These are phyloP conservation scores for Trichoderma simmonsii DNA, from an alignment of 2,329 filamentous ascomycete genomes.

Conservation along the genomic window DNA sequence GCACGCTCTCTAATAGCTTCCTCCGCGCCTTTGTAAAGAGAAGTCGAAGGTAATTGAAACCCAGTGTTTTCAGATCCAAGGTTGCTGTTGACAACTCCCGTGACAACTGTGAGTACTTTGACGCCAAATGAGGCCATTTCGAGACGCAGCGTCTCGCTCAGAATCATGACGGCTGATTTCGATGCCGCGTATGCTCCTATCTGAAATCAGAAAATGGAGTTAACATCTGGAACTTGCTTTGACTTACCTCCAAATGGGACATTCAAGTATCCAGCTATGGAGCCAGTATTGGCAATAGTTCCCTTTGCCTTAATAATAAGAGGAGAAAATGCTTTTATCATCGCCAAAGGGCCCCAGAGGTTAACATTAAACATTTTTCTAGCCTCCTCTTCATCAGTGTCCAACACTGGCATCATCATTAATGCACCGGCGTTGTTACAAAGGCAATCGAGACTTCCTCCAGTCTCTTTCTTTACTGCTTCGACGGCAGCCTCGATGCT, in stretches of 20 bases:
- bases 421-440: not conserved
- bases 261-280: not conserved
- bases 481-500: not conserved
- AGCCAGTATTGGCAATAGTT: not conserved
- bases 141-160: not conserved
- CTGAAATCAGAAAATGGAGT: not conserved
- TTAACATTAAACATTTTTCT: not conserved
- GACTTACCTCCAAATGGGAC: not conserved
- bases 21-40: not conserved
- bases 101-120: not conserved
- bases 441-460: not conserved
- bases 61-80: not conserved
- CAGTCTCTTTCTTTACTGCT: not conserved
- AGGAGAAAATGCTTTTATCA: not conserved
- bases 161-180: not conserved
- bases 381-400: not conserved
- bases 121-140: not conserved
- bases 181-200: not conserved
- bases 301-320: not conserved
- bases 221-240: not conserved
- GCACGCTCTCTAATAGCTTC: not conserved
- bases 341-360: not conserved
- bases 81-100: not conserved
- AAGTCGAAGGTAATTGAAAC: not conserved
- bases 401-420: not conserved